Evolutionary conservation across 345 rosid genomes (phyloP).

Genomic region (Brassica rapa): DNA sequence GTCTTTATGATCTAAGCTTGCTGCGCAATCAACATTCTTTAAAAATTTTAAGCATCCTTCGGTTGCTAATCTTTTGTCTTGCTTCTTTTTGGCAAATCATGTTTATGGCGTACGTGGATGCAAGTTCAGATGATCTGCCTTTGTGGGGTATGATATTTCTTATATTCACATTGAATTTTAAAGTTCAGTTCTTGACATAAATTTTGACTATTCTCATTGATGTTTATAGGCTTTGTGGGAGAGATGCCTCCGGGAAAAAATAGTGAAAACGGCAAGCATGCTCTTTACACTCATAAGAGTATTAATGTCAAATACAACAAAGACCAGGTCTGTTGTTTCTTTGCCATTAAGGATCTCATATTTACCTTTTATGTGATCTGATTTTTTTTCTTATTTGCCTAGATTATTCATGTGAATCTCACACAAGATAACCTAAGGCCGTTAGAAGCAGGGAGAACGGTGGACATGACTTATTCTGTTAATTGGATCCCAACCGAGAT

Average conservation of each 20-base stretch:
- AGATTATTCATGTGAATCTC: conserved; percentile 93
- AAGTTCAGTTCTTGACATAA: conserved; percentile 6
- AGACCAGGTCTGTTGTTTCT: conserved; percentile 68
- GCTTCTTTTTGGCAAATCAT: conserved; percentile 17
- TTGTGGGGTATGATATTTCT: conserved; percentile 70
- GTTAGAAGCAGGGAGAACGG: conserved; percentile 60
- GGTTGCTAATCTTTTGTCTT: conserved; percentile 29
- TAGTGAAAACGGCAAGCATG: conserved; percentile 70
- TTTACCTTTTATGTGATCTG: not conserved
- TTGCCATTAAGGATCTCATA: not conserved
- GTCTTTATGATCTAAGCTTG: not conserved
- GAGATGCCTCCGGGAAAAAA: conserved; percentile 73
- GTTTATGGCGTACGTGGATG: conserved; percentile 43
- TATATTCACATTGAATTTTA: not conserved
- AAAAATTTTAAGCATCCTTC: not conserved
- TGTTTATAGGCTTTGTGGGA: conserved; percentile 77
- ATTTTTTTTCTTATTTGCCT: conserved; percentile 13
- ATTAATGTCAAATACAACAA: conserved; percentile 70
- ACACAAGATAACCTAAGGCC: conserved; percentile 76
- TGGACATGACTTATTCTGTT: conserved; percentile 83
- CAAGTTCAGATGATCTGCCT: conserved; percentile 89
- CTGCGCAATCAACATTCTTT: conserved; percentile 1
- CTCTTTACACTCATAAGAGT: conserved; percentile 80
- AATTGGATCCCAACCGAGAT: conserved; percentile 71
- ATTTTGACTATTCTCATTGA: conserved; percentile 14